Base-by-base conservation (phyloP, 2,329 filamentous ascomycete genomes). In the Cladophialophora psammophila region DNA sequence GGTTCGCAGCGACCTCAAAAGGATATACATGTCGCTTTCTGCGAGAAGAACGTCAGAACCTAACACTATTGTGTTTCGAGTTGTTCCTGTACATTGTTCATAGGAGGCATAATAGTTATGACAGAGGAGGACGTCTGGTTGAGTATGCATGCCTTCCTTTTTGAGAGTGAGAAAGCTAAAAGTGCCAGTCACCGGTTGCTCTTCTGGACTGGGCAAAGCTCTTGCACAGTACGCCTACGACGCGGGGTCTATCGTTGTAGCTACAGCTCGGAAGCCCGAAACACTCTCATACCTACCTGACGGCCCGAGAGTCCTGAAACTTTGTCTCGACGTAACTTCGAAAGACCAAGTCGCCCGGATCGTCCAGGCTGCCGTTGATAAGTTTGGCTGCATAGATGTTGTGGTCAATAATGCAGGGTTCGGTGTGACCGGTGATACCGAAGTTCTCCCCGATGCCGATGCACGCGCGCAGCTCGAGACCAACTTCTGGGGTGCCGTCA, bases 401-500 rank as follows among this genome's bases (percentile, higher is more conserved):
- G 55, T 73, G 12, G 64, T 72, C 32, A 73, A 73, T 59, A 73
- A 72, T 60, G 72, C 71, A 26, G 72, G 67, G 15, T 70, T 54
- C 40, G 56, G 61, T n/a, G 7, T 64, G 40, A 64, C 34, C 38
- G 62, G 52, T 31, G 62, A 54, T 45, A 60, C 48, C 7, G 62
- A 63, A 45, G 53, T 56, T 10, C 40, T 63, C 7, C 42, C 59
- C 9, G 59, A 61, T 32, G 59, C 59, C 15, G 59, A 61, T 52
- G 59, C 62, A 12, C 42, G 62, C 40, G 55, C 50, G 15, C 54
- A 64, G 32, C 34, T 63, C 15, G 84, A 89, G 61, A 81, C 85
- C 62, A 88, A 89, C 72, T 84, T 88, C 71, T 87, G 85, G 63
- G 86, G 86, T 3, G 75, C 86, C 0, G 75, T 87, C 2, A 79